Evolutionary conservation across 2,329 filamentous ascomycete genomes (phyloP).

Genomic region (Phialophora tarda): DNA sequence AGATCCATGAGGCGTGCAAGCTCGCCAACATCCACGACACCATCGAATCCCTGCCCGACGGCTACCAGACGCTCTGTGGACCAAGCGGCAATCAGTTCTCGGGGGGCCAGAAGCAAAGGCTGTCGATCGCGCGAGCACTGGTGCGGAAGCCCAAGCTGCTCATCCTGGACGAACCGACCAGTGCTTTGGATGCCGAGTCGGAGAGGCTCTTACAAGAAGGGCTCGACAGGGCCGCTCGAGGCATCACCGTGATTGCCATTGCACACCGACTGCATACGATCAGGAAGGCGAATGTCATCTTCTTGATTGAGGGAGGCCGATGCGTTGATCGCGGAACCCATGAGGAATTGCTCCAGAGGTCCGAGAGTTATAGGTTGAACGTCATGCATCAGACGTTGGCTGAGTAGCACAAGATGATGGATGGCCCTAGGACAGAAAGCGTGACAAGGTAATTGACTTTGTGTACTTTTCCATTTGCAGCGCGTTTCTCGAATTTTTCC

Average conservation of each 20-base stretch:
- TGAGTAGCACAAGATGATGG: conserved; percentile 4
- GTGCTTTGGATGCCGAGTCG: conserved; percentile 62
- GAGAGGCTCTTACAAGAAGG: conserved; percentile 56
- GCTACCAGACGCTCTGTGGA: conserved; percentile 60
- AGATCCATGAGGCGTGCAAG: conserved; percentile 76
- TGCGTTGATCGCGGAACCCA: conserved; percentile 86
- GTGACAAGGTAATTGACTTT: too few species aligned
- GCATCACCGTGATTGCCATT: conserved; percentile 50
- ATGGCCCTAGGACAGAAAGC: neutral
- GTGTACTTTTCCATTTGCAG: too few species aligned
- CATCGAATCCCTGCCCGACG: conserved; percentile 54
- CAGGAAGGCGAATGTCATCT: conserved; percentile 77
- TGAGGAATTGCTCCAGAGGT: conserved; percentile 69
- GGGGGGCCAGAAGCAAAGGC: conserved; percentile 64
- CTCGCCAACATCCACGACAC: conserved; percentile 58
- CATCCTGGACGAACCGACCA: conserved; percentile 67
- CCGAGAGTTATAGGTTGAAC: conserved; percentile 66
- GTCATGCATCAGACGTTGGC: conserved; percentile 25
- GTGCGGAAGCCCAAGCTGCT: conserved; percentile 61
- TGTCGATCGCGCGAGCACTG: conserved; percentile 64
- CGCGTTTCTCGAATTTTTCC: too few species aligned
- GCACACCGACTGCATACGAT: conserved; percentile 52
- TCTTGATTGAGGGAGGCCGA: conserved; percentile 66
- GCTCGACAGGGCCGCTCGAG: conserved; percentile 59
- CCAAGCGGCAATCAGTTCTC: conserved; percentile 61